Base-by-base conservation (phyloP, 2,329 filamentous ascomycete genomes). In the Fusarium begoniae region DNA sequence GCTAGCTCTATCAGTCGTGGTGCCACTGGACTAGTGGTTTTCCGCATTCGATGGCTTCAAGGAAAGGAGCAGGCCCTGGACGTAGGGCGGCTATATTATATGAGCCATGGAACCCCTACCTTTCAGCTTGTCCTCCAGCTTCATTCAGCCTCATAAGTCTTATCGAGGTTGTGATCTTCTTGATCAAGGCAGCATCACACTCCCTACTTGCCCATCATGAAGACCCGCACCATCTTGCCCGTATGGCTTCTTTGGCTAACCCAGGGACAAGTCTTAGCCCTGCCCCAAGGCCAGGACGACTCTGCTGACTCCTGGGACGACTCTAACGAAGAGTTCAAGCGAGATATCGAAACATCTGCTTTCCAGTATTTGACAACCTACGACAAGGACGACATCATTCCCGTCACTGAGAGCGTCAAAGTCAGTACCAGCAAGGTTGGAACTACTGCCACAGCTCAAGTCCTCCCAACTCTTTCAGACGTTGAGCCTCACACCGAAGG, bases 401-500 rank as follows among this genome's bases (percentile, higher is more conserved):
- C 78, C n/a, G 75, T 66, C 30, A 78, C 64, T 32, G 75, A 77
- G 48, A 77, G 77, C 11, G 77, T 79, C 44, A 70, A 71, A 17
- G 74, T 80, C 32, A 76, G 68, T 47, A 80, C 77, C 18, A 79
- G 62, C 55, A 60, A 59, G 15, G 76, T 65, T 3, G 60, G 67
- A 54, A 70, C 75, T 26, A 79, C 79, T 26, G 81, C 78, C 62
- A 79, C 73, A 11, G 74, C 76, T 26, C 66, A 78, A 45, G 66
- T 82, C 26, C 73, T 80, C 11, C 80, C 81, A 10, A 68, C 75
- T 18, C 73, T 82, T 9, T 76, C 79, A 44, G 77, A 75, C 72
- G 73, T 81, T 41, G 67, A 71, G 37, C 78, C 80, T 61, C 78
- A 82, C 44, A 81, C 82, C 18, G 75, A 79, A 22, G 80, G 81